A percentile compares a stretch with the other conserved stretches of the same genome.
Conservation (phyloP, 495 filamentous ascomycete genomes). For the Astrocystis sublimbata region DNA sequence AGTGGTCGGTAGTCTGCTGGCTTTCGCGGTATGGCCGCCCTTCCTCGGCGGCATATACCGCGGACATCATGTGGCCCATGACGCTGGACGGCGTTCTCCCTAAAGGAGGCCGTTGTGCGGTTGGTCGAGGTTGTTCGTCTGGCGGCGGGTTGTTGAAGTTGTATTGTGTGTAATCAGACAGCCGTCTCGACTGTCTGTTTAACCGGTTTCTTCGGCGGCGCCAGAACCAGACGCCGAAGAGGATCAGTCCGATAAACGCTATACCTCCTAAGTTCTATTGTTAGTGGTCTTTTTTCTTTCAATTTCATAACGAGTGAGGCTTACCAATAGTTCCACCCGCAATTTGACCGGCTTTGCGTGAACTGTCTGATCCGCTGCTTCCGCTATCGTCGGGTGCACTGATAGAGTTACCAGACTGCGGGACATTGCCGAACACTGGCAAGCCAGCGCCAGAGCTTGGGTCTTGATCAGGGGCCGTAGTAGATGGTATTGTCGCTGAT, state of each 20-base stretch:
- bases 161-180: not conserved
- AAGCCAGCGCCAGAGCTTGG: too few relatives aligned
- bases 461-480: too few relatives aligned
- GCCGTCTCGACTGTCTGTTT: not conserved
- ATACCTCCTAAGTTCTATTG: not conserved
- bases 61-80: slow-evolving; percentile 12
- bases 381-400: not conserved
- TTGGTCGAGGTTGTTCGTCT: not conserved
- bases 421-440: not conserved
- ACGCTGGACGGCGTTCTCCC: slow-evolving; percentile 9
- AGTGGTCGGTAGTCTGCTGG: not conserved
- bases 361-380: not conserved
- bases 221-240: slow-evolving; percentile 4
- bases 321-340: slow-evolving; percentile 5
- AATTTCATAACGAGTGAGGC: not conserved
- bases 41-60: slow-evolving; percentile 9
- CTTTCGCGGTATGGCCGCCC: not conserved
- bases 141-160: not conserved
- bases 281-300: not conserved
- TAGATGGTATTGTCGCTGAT: too few relatives aligned
- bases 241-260: not conserved
- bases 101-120: not conserved
- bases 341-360: slow-evolving; percentile 1
- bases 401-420: not conserved
- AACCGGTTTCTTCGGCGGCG: not conserved